Conservation (phyloP, 2,329 filamentous ascomycete genomes). For the Apiospora malaysiana region DNA sequence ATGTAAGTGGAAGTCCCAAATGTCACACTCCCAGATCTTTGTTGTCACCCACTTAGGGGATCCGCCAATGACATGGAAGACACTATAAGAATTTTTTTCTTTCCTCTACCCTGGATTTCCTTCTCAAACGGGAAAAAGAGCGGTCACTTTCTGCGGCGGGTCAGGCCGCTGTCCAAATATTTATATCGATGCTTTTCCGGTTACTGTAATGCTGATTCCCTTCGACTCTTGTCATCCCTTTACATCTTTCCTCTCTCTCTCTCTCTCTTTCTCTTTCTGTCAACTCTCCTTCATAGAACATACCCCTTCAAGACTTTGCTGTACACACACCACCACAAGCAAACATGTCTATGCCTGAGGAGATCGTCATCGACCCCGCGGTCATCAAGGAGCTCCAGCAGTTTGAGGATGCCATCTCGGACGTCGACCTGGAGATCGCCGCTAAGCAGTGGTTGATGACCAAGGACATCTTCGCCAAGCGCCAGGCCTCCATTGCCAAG, state of each 20-base stretch:
- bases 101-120: background rate
- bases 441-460: slow-evolving; percentile 41
- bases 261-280: background rate
- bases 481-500: slow-evolving; percentile 60
- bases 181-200: slow-evolving; percentile 7
- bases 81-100: slow-evolving; percentile 16
- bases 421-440: slow-evolving; percentile 41
- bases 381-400: slow-evolving; percentile 42
- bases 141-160: slow-evolving; percentile 2
- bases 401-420: slow-evolving; percentile 38
- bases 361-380: slow-evolving; percentile 38
- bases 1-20: slow-evolving; percentile 11
- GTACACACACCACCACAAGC: slow-evolving; percentile 2
- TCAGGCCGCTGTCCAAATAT: slow-evolving; percentile 1
- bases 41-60: slow-evolving; percentile 17
- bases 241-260: background rate
- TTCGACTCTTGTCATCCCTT: slow-evolving; percentile 18
- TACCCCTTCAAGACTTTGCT: background rate
- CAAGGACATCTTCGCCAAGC: slow-evolving; percentile 58
- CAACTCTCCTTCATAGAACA: background rate
- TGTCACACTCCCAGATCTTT: slow-evolving; percentile 14
- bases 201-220: background rate
- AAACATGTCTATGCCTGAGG: slow-evolving; percentile 27
- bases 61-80: slow-evolving; percentile 18
- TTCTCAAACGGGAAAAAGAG: slow-evolving; percentile 15